These are phyloP conservation scores for Coemansia sp. DNA, from an alignment of 192 early-diverging fungal species.

Conservation along the genomic window DNA sequence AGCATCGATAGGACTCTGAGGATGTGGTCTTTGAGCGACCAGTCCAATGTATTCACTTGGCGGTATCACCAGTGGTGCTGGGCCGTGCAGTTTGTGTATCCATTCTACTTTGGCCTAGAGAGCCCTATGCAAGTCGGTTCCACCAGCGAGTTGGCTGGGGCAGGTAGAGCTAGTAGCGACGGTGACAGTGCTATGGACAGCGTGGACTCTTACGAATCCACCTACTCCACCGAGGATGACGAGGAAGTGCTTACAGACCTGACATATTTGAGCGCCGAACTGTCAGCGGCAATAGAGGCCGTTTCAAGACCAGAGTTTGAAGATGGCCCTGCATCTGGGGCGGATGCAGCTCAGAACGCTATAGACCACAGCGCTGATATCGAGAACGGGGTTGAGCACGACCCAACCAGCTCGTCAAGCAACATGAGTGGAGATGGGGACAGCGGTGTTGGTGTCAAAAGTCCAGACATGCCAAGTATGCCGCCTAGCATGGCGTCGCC, in stretches of 20 bases:
- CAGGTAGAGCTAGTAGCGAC: background rate
- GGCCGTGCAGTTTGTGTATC: constrained; percentile 39
- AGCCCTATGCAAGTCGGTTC: background rate
- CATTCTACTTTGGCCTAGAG: constrained; percentile 29
- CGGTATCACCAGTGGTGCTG: constrained; percentile 32
- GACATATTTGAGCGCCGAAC: background rate
- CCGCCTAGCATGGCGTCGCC: constrained; percentile 10
- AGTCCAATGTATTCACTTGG: constrained; percentile 17
- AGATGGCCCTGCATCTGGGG: background rate
- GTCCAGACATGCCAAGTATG: background rate
- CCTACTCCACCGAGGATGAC: background rate
- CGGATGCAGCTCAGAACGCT: background rate
- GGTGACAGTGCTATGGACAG: background rate
- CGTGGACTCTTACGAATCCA: background rate
- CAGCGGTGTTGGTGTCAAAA: background rate
- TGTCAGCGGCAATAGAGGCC: background rate
- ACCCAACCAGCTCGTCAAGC: background rate
- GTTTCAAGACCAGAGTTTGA: background rate
- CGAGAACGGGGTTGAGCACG: constrained; percentile 32
- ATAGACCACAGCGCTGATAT: constrained; percentile 26
- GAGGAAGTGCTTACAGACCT: background rate
- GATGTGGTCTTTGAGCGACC: constrained; percentile 25
- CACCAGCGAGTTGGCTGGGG: background rate
- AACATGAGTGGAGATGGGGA: background rate
- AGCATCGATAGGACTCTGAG: constrained; percentile 39